phyloP scores from a whole-genome alignment of 495 filamentous ascomycete species.

The Penicillium soppii region DNA sequence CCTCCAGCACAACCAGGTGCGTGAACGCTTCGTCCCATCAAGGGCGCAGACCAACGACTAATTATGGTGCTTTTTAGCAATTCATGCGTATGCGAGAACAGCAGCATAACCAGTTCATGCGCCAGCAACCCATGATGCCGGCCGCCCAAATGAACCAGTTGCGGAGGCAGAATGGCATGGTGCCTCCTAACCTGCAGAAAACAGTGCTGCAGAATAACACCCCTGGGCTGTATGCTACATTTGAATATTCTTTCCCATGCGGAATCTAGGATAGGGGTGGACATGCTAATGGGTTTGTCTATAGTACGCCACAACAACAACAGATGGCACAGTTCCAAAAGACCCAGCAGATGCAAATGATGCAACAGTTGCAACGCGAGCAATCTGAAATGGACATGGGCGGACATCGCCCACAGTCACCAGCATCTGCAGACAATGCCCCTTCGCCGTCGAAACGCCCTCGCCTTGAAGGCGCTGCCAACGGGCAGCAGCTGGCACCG shows the following conservation, averaged over 20 bases:
- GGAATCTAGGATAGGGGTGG: neutral
- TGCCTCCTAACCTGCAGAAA: constrained; percentile 58
- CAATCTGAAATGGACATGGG: constrained; percentile 86
- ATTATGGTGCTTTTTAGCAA: constrained; percentile 29
- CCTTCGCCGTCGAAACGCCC: constrained; percentile 90
- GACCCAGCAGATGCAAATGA: constrained; percentile 60
- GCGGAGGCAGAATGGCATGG: constrained; percentile 43
- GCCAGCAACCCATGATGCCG: constrained; percentile 71
- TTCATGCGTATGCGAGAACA: constrained; percentile 44
- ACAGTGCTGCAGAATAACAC: constrained; percentile 76
- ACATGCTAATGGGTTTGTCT: constrained; percentile 16
- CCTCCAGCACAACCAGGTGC: constrained; percentile 78
- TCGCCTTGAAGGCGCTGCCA: constrained; percentile 77
- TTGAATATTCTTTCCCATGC: constrained; percentile 2
- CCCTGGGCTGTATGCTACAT: constrained; percentile 38
- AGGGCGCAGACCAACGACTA: constrained; percentile 14
- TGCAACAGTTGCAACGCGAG: constrained; percentile 79
- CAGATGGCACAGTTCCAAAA: constrained; percentile 65
- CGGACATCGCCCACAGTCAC: constrained; percentile 77
- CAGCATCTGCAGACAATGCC: constrained; percentile 79
- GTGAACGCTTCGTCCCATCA: constrained; percentile 19
- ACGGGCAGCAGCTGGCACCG: constrained; percentile 73
- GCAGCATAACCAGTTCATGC: constrained; percentile 64
- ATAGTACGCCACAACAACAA: constrained; percentile 44
- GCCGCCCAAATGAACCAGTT: constrained; percentile 61